Base-by-base conservation (phyloP, 495 filamentous ascomycete genomes). In the Aspergillus sparsus region DNA sequence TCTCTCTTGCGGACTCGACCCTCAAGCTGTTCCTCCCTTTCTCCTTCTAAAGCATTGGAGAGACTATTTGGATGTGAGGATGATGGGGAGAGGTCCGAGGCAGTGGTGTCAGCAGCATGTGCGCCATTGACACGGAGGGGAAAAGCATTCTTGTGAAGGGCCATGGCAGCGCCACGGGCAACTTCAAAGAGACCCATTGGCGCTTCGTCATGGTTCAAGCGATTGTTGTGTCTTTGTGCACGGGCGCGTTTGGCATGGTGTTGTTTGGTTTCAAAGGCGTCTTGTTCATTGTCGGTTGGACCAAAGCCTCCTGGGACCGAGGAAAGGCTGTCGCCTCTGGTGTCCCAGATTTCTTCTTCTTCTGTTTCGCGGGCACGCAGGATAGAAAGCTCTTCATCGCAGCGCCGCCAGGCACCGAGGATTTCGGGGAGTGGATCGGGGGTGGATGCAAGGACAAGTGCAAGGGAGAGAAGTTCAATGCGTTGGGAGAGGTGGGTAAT, bases 101-200 rank as follows among this genome's bases (percentile, higher is more conserved):
- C 66, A 44, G 68, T 63, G 5, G 49, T 34, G 65, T 0, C 51
- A 18, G 51, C 54, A 2, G 58, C 67, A 42, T 66, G 21, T 27
- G 21, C 21, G 21, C 21, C 21, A 27, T 3, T 62, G 1, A 66
- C 71, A 12, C 75, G 70, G 10, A 87, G 66, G 9, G 83, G 83
- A 62, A 86, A 86, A 5, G 85, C 80, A 63, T 80, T 86, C 71
- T 83, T 83, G 55, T 84, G 82, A 21, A 89, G 81, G 7, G 95
- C 92, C 42, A 87, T 81, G 6, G 90, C 85, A 34, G 92, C 92
- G 53, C 87, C 91, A 32, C 91, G 81, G 7, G 93, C 92, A 44
- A 98, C 84, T 61, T 97, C 95, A 67, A 98, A 98, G 27, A 98
- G 77, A 2, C 91, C 92, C 87, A 97, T 93, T 0, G 94, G 94